Conservation (phyloP, 345 rosid species). For the Eucalyptus erythrocorys region DNA sequence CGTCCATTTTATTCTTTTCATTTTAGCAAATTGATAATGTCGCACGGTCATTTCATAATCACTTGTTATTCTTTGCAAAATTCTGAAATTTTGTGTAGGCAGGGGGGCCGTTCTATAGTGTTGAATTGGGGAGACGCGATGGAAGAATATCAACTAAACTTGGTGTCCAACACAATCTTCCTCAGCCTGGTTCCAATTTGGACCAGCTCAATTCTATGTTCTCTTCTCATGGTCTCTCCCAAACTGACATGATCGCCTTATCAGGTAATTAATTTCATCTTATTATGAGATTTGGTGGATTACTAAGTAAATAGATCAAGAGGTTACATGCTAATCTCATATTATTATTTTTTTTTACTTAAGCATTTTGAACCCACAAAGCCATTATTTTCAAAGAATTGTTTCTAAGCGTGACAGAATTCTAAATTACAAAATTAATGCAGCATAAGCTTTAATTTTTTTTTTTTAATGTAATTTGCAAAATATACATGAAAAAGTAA, state of each 20-base stretch:
- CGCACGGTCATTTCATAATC: background rate
- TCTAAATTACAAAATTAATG: background rate
- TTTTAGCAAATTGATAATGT: background rate
- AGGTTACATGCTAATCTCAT: background rate
- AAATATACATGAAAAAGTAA: background rate
- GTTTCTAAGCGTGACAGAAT: background rate
- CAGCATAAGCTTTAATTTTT: background rate
- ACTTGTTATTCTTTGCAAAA: too few species aligned
- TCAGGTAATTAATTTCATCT: conserved; percentile 34
- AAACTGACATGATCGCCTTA: conserved; percentile 78
- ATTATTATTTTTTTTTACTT: background rate
- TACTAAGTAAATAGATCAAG: background rate
- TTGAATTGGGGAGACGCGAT: conserved; percentile 76
- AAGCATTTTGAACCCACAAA: background rate
- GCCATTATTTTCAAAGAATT: background rate
- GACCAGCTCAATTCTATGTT: conserved; percentile 67
- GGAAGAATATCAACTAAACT: conserved; percentile 58
- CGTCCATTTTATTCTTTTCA: background rate
- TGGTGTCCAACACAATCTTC: conserved; percentile 51
- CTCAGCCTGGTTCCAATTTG: conserved; percentile 43
- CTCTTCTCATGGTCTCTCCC: conserved; percentile 39
- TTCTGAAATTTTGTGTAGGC: conserved; percentile 23
- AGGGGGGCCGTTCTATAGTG: conserved; percentile 71
- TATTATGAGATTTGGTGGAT: background rate
- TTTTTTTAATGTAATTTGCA: background rate